Conservation (phyloP, 2,329 filamentous ascomycete genomes). For the Colletotrichum tropicale region DNA sequence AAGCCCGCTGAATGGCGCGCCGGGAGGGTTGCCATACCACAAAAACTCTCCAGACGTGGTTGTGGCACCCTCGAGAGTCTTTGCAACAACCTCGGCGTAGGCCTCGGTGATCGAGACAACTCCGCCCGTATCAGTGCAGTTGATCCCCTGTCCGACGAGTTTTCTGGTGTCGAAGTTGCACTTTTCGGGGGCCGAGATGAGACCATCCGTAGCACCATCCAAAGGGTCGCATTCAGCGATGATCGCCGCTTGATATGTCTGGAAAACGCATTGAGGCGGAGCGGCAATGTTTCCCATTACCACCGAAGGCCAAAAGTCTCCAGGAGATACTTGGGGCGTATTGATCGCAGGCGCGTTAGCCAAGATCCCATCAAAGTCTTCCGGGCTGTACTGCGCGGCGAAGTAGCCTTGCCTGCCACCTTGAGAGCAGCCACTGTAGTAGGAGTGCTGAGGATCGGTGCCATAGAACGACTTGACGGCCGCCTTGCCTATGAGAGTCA, state of each 20-base stretch:
- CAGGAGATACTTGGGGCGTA: not conserved
- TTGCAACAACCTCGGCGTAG: not conserved
- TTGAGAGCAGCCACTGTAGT: conserved; percentile 63
- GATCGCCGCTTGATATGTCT: not conserved
- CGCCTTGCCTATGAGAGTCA: conserved; percentile 51
- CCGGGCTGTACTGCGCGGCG: conserved; percentile 54
- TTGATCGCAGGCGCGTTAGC: conserved; percentile 49
- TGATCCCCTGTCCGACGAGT: not conserved
- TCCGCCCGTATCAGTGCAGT: not conserved
- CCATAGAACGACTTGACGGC: conserved; percentile 53
- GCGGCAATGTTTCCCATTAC: conserved; percentile 6
- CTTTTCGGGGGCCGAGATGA: conserved; percentile 1
- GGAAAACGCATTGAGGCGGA: not conserved
- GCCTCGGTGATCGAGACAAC: not conserved
- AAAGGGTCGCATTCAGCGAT: not conserved
- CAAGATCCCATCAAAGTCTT: conserved; percentile 63
- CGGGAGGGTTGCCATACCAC: conserved; percentile 4
- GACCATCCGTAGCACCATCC: not conserved
- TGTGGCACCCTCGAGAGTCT: not conserved
- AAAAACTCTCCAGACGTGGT: not conserved
- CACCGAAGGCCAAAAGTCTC: not conserved
- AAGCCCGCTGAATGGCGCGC: not conserved
- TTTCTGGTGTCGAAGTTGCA: not conserved
- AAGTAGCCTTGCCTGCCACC: conserved; percentile 64
- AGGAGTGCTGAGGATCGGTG: conserved; percentile 42